These are phyloP conservation scores for Agaricus subrufescens DNA, from an alignment of 768 basidiomycete genomes.

Conservation along the genomic window DNA sequence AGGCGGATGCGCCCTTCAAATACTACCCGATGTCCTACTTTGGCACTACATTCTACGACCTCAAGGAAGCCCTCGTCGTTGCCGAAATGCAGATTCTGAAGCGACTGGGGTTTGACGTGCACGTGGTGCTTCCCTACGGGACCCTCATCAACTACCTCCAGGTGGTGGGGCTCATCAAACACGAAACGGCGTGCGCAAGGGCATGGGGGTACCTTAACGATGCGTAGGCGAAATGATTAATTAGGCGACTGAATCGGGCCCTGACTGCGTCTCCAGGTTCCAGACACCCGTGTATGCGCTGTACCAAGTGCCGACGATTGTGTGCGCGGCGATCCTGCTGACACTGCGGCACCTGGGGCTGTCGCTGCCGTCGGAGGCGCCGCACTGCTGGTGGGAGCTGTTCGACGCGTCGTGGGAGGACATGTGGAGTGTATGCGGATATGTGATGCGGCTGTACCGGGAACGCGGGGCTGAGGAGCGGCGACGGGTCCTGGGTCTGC, in stretches of 20 bases:
- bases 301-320: constrained; percentile 86
- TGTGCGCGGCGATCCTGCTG: constrained; percentile 85
- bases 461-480: constrained; percentile 42
- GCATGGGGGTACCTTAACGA: constrained; percentile 98
- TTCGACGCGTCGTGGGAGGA: constrained; percentile 93
- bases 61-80: constrained; percentile 91
- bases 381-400: constrained; percentile 87
- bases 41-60: constrained; percentile 84
- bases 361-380: constrained; percentile 64
- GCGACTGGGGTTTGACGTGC: constrained; percentile 91
- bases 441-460: constrained; percentile 78
- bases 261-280: constrained; percentile 44
- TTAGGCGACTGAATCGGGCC: neutral
- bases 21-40: constrained; percentile 90
- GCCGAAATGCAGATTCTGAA: constrained; percentile 98
- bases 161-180: constrained; percentile 77
- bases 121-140: constrained; percentile 89
- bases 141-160: constrained; percentile 93
- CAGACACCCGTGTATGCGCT: constrained; percentile 92
- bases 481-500: constrained; percentile 47
- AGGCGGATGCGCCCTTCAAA: constrained; percentile 40
- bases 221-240: constrained; percentile 53
- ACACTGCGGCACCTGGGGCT: constrained; percentile 69
- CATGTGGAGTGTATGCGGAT: constrained; percentile 80
- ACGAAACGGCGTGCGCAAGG: constrained; percentile 61